Evolutionary conservation across 352 stramenopile genomes (phyloP), one percentile per base, ranked within the genome.

Genomic region (Plasmopara viticola): DNA sequence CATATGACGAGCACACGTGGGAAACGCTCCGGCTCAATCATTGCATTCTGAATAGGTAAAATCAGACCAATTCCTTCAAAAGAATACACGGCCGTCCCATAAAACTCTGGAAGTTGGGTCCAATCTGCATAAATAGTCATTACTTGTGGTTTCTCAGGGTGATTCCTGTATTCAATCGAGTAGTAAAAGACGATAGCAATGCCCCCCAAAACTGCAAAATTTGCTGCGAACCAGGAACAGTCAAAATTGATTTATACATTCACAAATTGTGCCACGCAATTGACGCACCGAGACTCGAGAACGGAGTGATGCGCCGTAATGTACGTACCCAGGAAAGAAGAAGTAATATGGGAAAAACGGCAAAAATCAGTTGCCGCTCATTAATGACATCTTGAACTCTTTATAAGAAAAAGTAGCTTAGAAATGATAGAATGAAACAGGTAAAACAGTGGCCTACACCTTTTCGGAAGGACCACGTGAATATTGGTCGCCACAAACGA

Each of bases 121-220:
- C 72, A 80, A 3, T 66, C 67, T 33, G 46, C 60, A n/a, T 60
- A 42, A 20, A 67, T n/a, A 12, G 49, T 17, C 2, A 49, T 30
- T 41, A 57, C 54, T 52, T 50, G 60, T 13, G 55, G 55, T 4
- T 67, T 51, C 10, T 43, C 59, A 2, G 71, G 65, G 35, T 78
- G 51, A 9, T 67, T 58, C 48, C 70, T 75, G 44, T 87, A 90
- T 45, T 68, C 62, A 41, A 86, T 58, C 13, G 80, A 88, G 65
- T 86, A 88, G 65, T 86, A 90, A 56, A 90, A 90, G 6, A 90
- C 80, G 40, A 90, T 90, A n/a, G 46, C 58, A 42, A 90, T 88
- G 9, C 75, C 80, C 5, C 78, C 65, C 0, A 82, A 42, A 18
- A 90, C 78, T 0, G 78, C 75, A 6, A 76, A 52, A 48, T 87